Evolutionary conservation across 768 basidiomycete genomes (phyloP).

Genomic region (Chalciporus piperatus): DNA sequence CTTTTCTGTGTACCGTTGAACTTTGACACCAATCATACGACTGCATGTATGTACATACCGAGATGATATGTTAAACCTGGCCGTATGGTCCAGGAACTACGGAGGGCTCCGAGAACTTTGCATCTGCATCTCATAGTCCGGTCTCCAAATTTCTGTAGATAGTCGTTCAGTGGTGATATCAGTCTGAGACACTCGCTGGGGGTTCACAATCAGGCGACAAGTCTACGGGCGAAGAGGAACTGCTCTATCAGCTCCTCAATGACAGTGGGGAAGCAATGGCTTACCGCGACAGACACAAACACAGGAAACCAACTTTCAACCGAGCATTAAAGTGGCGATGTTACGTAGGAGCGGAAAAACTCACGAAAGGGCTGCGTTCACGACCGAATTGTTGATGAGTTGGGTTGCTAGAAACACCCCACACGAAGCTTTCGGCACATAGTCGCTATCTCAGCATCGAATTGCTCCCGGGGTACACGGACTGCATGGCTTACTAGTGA

Average conservation of each 20-base stretch:
- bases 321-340: neutral
- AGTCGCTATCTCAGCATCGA: no score
- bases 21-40: no score
- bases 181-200: neutral
- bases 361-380: conserved; percentile 13
- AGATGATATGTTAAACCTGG: no score
- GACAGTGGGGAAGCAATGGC: neutral
- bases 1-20: no score
- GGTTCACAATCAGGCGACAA: conserved; percentile 19
- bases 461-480: neutral
- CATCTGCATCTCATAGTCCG: no score
- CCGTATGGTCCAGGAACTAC: no score
- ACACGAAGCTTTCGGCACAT: conserved; percentile 11
- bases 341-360: neutral
- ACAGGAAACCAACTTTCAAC: conserved; percentile 18
- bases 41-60: no score
- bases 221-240: conserved; percentile 2
- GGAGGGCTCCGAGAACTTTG: no score
- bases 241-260: neutral
- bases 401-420: neutral
- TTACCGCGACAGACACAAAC: conserved; percentile 16
- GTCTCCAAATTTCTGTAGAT: conserved; percentile 15
- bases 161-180: neutral
- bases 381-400: conserved; percentile 1
- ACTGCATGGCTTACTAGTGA: conserved; percentile 14